Evolutionary conservation across 2,329 filamentous ascomycete species (phyloP).

Genomic region (Chaetoscypha palmicola): DNA sequence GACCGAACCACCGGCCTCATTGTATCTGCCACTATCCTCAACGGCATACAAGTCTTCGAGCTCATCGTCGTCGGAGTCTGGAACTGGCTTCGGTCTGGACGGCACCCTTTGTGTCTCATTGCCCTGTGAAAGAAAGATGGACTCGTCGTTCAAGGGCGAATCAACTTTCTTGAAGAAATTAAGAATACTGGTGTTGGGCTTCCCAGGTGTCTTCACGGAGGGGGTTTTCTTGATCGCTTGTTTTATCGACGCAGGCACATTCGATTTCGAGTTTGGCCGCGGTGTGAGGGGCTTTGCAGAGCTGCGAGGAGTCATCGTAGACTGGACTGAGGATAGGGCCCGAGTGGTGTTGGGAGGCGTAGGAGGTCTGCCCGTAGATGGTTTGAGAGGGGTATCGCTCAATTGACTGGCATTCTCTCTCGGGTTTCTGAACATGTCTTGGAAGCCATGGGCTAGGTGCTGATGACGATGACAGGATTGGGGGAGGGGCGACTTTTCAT

Average conservation of each 20-base stretch:
- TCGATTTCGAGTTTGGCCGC: conserved; percentile 24
- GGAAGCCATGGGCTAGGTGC: too few species aligned
- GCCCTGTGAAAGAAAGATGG: conserved; percentile 45
- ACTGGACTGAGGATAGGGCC: background rate
- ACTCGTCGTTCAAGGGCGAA: conserved; percentile 41
- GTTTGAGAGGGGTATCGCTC: conserved; percentile 32
- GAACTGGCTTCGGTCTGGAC: conserved; percentile 9
- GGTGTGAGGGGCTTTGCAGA: conserved; percentile 28
- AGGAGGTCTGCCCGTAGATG: conserved; percentile 44
- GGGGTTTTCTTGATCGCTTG: conserved; percentile 21
- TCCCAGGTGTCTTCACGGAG: conserved; percentile 19
- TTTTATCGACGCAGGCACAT: conserved; percentile 12
- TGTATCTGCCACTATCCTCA: conserved; percentile 30
- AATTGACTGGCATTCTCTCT: conserved; percentile 37
- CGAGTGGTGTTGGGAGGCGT: conserved; percentile 37
- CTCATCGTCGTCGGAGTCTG: conserved; percentile 12
- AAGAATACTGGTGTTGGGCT: conserved; percentile 58
- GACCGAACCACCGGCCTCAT: conserved; percentile 33
- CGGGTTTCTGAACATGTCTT: conserved; percentile 48
- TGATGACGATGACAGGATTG: too few species aligned
- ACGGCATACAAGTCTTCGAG: conserved; percentile 26
- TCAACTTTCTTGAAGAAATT: conserved; percentile 69
- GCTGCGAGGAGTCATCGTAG: conserved; percentile 20
- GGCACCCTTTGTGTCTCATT: conserved; percentile 18
- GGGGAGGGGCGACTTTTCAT: too few species aligned